Percentiles rank a stretch among this genome's conserved stretches.
Conservation (phyloP, 768 basidiomycete genomes). For the Lepiota subincarnata region DNA sequence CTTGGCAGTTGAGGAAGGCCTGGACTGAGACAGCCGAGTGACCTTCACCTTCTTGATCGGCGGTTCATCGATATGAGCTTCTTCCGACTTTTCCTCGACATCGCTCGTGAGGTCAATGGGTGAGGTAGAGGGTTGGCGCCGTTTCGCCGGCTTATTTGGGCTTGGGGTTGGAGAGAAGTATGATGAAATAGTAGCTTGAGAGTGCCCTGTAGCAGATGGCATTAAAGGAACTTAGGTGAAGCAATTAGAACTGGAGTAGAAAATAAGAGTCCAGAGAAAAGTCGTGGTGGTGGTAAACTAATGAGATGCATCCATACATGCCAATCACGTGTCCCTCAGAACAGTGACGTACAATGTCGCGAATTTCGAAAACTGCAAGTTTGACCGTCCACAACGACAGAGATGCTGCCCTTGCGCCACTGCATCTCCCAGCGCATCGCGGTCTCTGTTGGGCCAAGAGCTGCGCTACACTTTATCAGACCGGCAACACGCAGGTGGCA, state of each 20-base stretch:
- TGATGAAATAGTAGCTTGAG: constrained; percentile 36
- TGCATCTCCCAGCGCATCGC: constrained; percentile 9
- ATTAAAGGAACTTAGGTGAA: constrained; percentile 9
- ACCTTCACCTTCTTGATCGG: constrained; percentile 13
- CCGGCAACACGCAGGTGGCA: constrained; percentile 18
- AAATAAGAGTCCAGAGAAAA: background rate
- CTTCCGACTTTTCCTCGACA: constrained; percentile 23
- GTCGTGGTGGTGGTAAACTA: no score
- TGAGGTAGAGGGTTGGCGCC: constrained; percentile 19
- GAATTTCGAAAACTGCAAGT: background rate
- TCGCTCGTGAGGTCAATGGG: constrained; percentile 55
- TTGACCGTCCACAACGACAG: background rate
- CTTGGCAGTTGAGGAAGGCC: background rate
- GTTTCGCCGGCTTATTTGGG: constrained; percentile 24
- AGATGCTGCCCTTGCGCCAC: constrained; percentile 15
- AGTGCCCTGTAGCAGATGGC: constrained; percentile 12
- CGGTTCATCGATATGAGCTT: constrained; percentile 27
- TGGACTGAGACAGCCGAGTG: constrained; percentile 1
- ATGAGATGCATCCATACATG: no score
- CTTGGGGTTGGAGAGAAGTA: constrained; percentile 30
- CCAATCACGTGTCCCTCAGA: no score
- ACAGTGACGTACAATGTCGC: background rate
- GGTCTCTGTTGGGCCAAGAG: background rate
- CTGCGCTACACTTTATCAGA: background rate
- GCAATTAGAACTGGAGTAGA: background rate